A percentile compares a stretch with the other conserved stretches of the same genome.
phyloP scores from a whole-genome alignment of 2,329 filamentous ascomycete species.

The Diplodia seriata region DNA sequence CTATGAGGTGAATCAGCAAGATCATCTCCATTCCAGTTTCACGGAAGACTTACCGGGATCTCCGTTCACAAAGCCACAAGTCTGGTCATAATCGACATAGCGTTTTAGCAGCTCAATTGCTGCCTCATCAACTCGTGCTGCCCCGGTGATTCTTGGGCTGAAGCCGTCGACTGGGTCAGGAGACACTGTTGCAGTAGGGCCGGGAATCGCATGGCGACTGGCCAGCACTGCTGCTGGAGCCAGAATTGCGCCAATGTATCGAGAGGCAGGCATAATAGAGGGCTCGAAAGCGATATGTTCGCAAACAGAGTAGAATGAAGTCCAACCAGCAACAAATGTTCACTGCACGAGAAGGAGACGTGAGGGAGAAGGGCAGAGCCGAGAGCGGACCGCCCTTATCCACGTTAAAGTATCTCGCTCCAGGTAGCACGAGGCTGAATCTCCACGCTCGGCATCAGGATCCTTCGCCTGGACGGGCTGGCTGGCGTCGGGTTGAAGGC shows the following conservation, averaged over 20 bases:
- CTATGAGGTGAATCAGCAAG: constrained; percentile 36
- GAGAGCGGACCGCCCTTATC: constrained; percentile 33
- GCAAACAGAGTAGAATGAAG: background rate
- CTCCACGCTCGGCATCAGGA: constrained; percentile 23
- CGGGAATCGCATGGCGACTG: constrained; percentile 41
- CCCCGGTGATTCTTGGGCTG: constrained; percentile 30
- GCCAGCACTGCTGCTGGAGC: constrained; percentile 41
- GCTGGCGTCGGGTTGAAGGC: constrained; percentile 14
- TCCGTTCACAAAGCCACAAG: constrained; percentile 44
- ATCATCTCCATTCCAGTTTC: background rate
- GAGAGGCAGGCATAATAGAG: constrained; percentile 30
- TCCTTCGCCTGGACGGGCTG: constrained; percentile 31
- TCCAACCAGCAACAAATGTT: background rate
- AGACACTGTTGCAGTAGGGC: constrained; percentile 41
- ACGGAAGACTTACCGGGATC: constrained; percentile 37
- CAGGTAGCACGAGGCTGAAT: constrained; percentile 26
- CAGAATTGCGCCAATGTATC: constrained; percentile 41
- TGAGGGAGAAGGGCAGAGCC: constrained; percentile 25
- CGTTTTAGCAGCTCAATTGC: constrained; percentile 41
- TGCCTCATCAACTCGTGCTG: constrained; percentile 32
- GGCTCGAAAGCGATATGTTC: constrained; percentile 35
- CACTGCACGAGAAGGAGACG: constrained; percentile 23
- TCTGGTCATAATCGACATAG: constrained; percentile 37
- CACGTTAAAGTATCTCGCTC: constrained; percentile 4
- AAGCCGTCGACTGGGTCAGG: constrained; percentile 43